A percentile compares a stretch with the other conserved stretches of the same genome.
Conservation (phyloP, 2,329 filamentous ascomycete genomes). For the Dothideomycetidae sp. region DNA sequence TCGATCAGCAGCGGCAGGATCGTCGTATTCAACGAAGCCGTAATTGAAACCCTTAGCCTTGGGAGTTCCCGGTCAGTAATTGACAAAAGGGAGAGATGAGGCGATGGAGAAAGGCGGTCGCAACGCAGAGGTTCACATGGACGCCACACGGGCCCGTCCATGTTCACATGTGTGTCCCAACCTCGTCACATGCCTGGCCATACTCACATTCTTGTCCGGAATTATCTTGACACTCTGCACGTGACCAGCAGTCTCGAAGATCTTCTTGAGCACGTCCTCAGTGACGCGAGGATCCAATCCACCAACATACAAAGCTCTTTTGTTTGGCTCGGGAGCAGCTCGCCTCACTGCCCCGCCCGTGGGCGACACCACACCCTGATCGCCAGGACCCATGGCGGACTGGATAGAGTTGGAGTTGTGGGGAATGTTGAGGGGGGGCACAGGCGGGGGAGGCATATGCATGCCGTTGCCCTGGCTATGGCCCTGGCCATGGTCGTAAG, state of each 20-base stretch:
- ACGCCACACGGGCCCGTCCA: too few species aligned
- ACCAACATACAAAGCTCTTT: conserved; percentile 90
- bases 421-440: conserved; percentile 72
- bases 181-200: too few species aligned
- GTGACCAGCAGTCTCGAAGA: conserved; percentile 97
- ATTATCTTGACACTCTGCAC: conserved; percentile 99
- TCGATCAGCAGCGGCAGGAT: conserved; percentile 87
- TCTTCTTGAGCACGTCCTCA: conserved; percentile 90
- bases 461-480: conserved; percentile 45
- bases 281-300: conserved; percentile 90
- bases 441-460: conserved; percentile 79
- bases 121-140: too few species aligned
- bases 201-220: conserved; percentile 93
- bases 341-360: conserved; percentile 73
- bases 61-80: too few species aligned
- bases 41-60: conserved; percentile 98
- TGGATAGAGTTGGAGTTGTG: conserved; percentile 94
- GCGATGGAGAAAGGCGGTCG: neutral
- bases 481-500: conserved; percentile 59
- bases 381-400: conserved; percentile 60
- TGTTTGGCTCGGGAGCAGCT: conserved; percentile 94
- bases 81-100: conserved; percentile 14
- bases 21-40: conserved; percentile 97
- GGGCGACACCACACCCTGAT: conserved; percentile 60
- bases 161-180: too few species aligned